A percentile compares a stretch with the other conserved stretches of the same genome.
Conservation (phyloP, 768 basidiomycete species). For the Trametes coccinea region DNA sequence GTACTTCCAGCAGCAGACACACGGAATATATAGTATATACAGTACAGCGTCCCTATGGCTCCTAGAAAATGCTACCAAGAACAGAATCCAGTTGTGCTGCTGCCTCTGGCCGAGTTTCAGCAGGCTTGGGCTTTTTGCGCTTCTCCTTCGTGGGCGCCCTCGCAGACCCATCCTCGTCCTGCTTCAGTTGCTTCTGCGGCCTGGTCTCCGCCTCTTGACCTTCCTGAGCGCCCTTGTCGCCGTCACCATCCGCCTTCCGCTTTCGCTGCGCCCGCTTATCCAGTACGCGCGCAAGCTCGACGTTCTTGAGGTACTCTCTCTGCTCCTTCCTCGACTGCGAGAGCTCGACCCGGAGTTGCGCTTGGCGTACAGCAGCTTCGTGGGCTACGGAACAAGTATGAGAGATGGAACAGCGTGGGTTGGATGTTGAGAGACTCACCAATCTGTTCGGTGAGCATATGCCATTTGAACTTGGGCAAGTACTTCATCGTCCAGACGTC, state of each 20-base stretch:
- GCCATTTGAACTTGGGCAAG: constrained; percentile 96
- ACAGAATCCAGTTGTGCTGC: constrained; percentile 43
- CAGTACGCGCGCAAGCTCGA: constrained; percentile 86
- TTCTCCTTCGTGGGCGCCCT: constrained; percentile 24
- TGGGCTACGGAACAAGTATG: constrained; percentile 57
- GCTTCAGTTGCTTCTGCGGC: constrained; percentile 28
- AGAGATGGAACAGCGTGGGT: not conserved
- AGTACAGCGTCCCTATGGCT: not conserved
- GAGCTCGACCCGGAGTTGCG: constrained; percentile 89
- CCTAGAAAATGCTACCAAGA: constrained; percentile 54
- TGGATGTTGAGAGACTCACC: constrained; percentile 54
- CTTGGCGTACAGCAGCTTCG: constrained; percentile 85
- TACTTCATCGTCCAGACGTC: constrained; percentile 99
- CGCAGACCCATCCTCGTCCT: not conserved
- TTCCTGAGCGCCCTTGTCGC: constrained; percentile 6
- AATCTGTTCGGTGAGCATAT: constrained; percentile 97
- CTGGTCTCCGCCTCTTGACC: constrained; percentile 39
- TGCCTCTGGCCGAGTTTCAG: constrained; percentile 7
- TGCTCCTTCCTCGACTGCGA: constrained; percentile 88
- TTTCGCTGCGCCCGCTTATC: constrained; percentile 75
- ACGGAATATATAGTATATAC: not conserved
- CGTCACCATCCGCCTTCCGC: constrained; percentile 23
- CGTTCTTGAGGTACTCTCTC: constrained; percentile 89
- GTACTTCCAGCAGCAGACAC: not conserved
- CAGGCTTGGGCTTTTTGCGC: constrained; percentile 19